Conservation (phyloP, 1,284 basidiomycete genomes). For the Nidula niveotomentosa region DNA sequence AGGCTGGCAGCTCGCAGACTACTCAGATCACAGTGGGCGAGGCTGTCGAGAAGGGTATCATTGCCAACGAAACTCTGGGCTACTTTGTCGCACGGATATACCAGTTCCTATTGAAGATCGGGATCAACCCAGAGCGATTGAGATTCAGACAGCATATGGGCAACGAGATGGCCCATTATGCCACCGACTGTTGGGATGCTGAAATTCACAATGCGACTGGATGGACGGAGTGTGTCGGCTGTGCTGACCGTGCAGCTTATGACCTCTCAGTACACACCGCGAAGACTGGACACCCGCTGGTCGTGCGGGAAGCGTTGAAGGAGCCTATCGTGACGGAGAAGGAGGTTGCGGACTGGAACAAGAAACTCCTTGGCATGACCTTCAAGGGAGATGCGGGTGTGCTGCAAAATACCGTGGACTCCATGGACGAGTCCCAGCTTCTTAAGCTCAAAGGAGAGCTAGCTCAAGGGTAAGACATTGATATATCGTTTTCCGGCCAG, state of each 20-base stretch:
- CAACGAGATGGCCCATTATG: conserved; percentile 98
- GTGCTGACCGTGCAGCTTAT: conserved; percentile 97
- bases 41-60: conserved; percentile 83
- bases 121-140: conserved; percentile 83
- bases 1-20: conserved; percentile 71
- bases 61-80: conserved; percentile 97
- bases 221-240: conserved; percentile 99
- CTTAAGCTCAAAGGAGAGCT: conserved; percentile 75
- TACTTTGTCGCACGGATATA: conserved; percentile 96
- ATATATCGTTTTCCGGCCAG: conserved; percentile 11
- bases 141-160: conserved; percentile 97
- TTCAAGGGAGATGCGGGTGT: conserved; percentile 85
- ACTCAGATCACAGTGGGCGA: conserved; percentile 81
- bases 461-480: conserved; percentile 61
- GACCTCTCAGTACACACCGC: conserved; percentile 70
- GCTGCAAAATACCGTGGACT: conserved; percentile 71
- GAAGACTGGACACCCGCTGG: conserved; percentile 71
- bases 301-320: conserved; percentile 85
- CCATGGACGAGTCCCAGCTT: conserved; percentile 71
- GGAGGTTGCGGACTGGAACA: conserved; percentile 80
- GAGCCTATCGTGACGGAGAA: conserved; percentile 71
- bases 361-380: conserved; percentile 88
- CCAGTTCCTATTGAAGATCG: conserved; percentile 91
- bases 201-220: conserved; percentile 95
- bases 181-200: conserved; percentile 99